Base-by-base conservation (phyloP, 768 basidiomycete species). In the Clavulina sp. region DNA sequence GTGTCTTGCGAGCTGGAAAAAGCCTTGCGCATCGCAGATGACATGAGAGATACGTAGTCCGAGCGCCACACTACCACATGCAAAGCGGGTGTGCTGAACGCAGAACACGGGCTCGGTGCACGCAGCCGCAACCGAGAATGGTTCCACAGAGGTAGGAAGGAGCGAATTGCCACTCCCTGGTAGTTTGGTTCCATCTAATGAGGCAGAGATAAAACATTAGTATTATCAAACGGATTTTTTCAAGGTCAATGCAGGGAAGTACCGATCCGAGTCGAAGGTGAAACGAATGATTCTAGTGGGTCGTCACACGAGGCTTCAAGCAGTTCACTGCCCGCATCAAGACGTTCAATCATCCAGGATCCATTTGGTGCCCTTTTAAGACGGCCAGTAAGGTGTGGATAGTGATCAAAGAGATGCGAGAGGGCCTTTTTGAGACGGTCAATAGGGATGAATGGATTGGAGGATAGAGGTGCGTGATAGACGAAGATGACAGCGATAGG, bases 301-400 rank as follows among this genome's bases (percentile, higher is more conserved):
- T 47, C 4, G 23, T 18, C n/a, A 30, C 51, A 52, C 40, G 7
- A 3, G 9, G 51, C 51, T 19, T 30, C 41, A 24, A 16, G 24
- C 5, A 52, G 51, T 24, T 19, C 41, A 16, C 24, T 29, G 4
- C 51, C 51, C n/a, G 51, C 4, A 43, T 43, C 51, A 4, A 52
- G 51, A 4, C 29, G 51, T 4, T 26, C 46, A n/a, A 52, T 46
- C 4, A 18, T 21, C 5, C 28, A 43, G 19, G 40, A 29, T 6
- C 41, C 41, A 31, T 47, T 18, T 18, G 38, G 4, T 19, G 33
- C 23, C 41, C 49, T 30, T 1, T n/a, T 5, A 4, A 54, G 46
- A n/a, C 57, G 41, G 2, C 59, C 59, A 13, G 59, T 56, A 21
- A 60, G 55, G 40, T 60, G 59, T 26, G 59, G 57, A 50, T 60